Evolutionary conservation across 345 rosid genomes (phyloP).

Genomic region (Linum usitatissimum): DNA sequence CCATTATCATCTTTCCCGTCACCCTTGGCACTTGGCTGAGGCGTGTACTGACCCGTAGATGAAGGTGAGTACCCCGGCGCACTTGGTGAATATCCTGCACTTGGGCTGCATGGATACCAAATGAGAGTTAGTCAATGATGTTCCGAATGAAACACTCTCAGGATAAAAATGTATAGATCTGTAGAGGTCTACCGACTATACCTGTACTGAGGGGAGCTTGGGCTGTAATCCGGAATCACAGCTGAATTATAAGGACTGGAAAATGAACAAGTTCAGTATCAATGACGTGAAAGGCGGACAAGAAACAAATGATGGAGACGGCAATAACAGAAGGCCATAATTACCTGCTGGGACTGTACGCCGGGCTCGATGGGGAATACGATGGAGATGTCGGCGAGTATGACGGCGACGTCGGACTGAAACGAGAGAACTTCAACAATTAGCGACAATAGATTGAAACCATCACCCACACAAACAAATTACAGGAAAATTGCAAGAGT

Average conservation of each 20-base stretch:
- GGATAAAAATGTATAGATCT: too few relatives aligned
- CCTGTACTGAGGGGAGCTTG: slow-evolving; percentile 62
- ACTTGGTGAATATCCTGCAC: slow-evolving; percentile 79
- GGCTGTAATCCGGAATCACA: slow-evolving; percentile 65
- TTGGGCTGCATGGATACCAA: slow-evolving; percentile 32
- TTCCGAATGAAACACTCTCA: too few relatives aligned
- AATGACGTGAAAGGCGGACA: too few relatives aligned
- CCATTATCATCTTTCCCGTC: slow-evolving; percentile 28
- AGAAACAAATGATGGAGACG: neutral
- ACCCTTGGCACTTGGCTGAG: slow-evolving; percentile 47
- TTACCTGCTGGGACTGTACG: slow-evolving; percentile 94
- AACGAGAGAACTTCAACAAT: slow-evolving; percentile 5
- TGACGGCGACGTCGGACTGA: slow-evolving; percentile 86
- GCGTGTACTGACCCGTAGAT: slow-evolving; percentile 69
- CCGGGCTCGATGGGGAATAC: slow-evolving; percentile 83
- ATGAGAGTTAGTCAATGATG: neutral
- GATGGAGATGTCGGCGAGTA: slow-evolving; percentile 93
- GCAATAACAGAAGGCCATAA: neutral
- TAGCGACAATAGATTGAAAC: neutral
- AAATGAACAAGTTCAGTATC: neutral
- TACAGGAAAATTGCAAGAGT: neutral
- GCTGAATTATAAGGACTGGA: slow-evolving; percentile 70
- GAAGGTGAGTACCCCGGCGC: slow-evolving; percentile 77
- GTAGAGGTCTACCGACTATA: slow-evolving; percentile 1
- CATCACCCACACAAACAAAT: neutral